A percentile compares a stretch with the other conserved stretches of the same genome.
Evolutionary conservation across 768 basidiomycete genomes (phyloP).

Genomic region (Tulasnella sp.): DNA sequence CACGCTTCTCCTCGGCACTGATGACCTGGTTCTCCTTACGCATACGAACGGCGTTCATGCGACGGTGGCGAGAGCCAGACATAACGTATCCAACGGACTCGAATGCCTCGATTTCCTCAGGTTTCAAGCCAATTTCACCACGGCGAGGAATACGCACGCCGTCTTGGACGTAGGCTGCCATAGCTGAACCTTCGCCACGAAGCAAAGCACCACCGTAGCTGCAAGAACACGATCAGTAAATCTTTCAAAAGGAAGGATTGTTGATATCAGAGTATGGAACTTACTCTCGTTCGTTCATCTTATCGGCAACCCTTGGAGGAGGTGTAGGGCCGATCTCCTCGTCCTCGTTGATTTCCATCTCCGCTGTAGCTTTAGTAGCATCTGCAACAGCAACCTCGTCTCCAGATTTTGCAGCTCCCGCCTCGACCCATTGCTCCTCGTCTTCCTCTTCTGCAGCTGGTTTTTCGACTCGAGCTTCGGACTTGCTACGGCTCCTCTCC

Average conservation of each 20-base stretch:
- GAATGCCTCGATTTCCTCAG: slow-evolving; percentile 77
- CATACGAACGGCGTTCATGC: slow-evolving; percentile 99
- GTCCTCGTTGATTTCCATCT: slow-evolving; percentile 43
- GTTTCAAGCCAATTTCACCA: slow-evolving; percentile 93
- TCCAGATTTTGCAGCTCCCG: slow-evolving; percentile 29
- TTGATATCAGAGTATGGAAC: slow-evolving; percentile 16
- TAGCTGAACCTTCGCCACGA: slow-evolving; percentile 93
- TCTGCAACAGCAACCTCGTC: background rate
- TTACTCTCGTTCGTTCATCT: slow-evolving; percentile 62
- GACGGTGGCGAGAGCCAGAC: slow-evolving; percentile 87
- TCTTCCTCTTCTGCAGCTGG: slow-evolving; percentile 30
- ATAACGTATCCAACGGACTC: slow-evolving; percentile 94
- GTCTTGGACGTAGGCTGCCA: slow-evolving; percentile 86
- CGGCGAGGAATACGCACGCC: slow-evolving; percentile 95
- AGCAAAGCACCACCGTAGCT: slow-evolving; percentile 78
- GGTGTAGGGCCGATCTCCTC: slow-evolving; percentile 78
- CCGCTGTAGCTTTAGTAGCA: slow-evolving; percentile 14
- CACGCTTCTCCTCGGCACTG: slow-evolving; percentile 95
- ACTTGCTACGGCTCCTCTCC: slow-evolving; percentile 32
- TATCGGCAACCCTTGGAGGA: slow-evolving; percentile 40
- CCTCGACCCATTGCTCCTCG: slow-evolving; percentile 55
- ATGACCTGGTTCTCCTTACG: slow-evolving; percentile 99
- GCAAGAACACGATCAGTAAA: slow-evolving; percentile 22
- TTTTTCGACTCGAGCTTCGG: background rate
- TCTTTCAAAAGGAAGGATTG: background rate